Evolutionary conservation across 139 green algal species (phyloP), one percentile per base, ranked within the genome.

Genomic region (Tetraselmis chui): DNA sequence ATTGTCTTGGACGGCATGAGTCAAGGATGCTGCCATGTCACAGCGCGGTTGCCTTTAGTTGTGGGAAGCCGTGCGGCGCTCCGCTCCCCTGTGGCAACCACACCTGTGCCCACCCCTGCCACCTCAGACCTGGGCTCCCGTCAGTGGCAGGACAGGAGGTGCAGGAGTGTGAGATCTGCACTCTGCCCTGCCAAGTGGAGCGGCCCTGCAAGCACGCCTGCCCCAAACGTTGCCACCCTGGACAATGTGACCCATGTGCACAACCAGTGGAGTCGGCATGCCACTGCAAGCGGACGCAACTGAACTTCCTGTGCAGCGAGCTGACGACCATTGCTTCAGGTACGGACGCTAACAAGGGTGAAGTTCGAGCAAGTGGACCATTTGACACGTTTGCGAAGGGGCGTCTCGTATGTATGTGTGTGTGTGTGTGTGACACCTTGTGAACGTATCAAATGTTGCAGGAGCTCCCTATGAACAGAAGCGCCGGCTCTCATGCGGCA

Each of bases 81-180:
- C 75, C 76, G 1, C 85, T 96, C n/a, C 24, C 81, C 0, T 96
- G 92, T 82, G 88, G 87, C 75, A 92, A 92, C 79, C 92, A 96
- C 85, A 83, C 58, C 25, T 96, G 92, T 88, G 30, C 58, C 22
- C 58, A 87, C 23, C 59, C 83, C 0, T 96, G 92, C 83, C 92
- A 96, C 81, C n/a, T n/a, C n/a, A n/a, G 76, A 67, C 30, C 32
- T 59, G 25, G 75, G 18, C n/a, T 77, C 82, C 82, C 26, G 2
- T 32, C 76, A 27, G 30, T 28, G 31, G 59, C 59, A 31, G 31
- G 30, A 24, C 28, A 59, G 59, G 58, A 22, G 28, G 78, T 76
- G 1, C 32, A 59, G 28, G n/a, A 82, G 0, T 95, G 91, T 79
- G 31, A 81, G 79, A 74, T 77, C 2, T 95, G 92, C 85, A 85